phyloP scores from a whole-genome alignment of 2,329 filamentous ascomycete genomes.

The Microsporum canis region DNA sequence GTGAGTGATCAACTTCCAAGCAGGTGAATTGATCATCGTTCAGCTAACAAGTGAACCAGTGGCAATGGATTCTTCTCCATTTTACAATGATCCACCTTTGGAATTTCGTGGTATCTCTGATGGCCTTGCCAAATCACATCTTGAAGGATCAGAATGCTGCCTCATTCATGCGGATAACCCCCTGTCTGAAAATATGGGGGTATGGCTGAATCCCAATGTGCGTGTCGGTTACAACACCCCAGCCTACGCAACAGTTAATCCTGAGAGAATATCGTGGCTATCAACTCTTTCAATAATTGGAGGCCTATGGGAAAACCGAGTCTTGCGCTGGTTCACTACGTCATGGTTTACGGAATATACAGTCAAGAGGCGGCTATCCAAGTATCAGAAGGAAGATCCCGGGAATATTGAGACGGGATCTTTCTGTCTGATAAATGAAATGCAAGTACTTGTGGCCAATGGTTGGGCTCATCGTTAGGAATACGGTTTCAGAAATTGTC shows the following conservation, averaged over 20 bases:
- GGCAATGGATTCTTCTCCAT: conserved; percentile 15
- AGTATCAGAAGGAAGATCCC: conserved; percentile 13
- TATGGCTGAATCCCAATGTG: conserved; percentile 32
- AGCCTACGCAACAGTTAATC: conserved; percentile 33
- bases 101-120: conserved; percentile 56
- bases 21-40: neutral
- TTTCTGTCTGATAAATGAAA: conserved; percentile 50
- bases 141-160: conserved; percentile 72
- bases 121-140: conserved; percentile 40
- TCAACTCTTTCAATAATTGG: conserved; percentile 38
- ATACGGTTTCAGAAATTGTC: neutral
- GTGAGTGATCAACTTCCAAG: conserved; percentile 10
- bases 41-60: conserved; percentile 3
- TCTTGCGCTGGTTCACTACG: conserved; percentile 28
- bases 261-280: conserved; percentile 33
- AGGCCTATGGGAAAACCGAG: conserved; percentile 50
- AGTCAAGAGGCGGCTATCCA: conserved; percentile 9
- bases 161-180: conserved; percentile 39
- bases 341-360: conserved; percentile 19
- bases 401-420: conserved; percentile 36
- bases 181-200: conserved; percentile 21
- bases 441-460: conserved; percentile 47
- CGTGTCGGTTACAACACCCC: conserved; percentile 28
- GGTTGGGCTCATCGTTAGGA: conserved; percentile 48
- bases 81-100: conserved; percentile 26